Base-by-base conservation (phyloP, 78 protist genomes). In the Tieghemostelium lacteum region DNA sequence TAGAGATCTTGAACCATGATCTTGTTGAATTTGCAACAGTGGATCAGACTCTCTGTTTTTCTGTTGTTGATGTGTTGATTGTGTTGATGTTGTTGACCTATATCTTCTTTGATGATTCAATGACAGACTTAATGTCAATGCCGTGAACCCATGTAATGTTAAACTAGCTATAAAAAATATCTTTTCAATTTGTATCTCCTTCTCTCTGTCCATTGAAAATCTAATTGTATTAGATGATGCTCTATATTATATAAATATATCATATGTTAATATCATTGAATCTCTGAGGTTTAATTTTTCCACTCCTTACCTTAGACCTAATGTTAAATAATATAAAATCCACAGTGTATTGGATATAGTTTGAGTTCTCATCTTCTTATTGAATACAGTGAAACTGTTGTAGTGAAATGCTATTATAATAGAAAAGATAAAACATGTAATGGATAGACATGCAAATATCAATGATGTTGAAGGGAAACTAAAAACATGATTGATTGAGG, bases 31-130 rank as follows among this genome's bases (percentile, higher is more conserved):
- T 45, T 71, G 77, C 14, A 71, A 33, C 8, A 83, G 45, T 2
- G 91, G 91, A 39, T 83, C 91, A 33, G 64, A 16, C 36, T 83
- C 91, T 58, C 65, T 66, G 62, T 70, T 34, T 17, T 70, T 69
- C 5, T 6, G 4, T 31, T 70, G 55, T 6, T 6, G 10, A 45
- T 6, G 10, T n/a, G n/a, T n/a, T 31, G 36, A 36, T 66, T 78
- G 72, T 45, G 60, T 71, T 33, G 58, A 62, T 55, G 88, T 66
- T 16, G 76, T 49, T 26, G 91, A 83, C 69, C 91, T 66, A 24
- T 83, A 83, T 69, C 73, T 66, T 29, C 91, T 57, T 60, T 83
- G 91, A 69, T 83, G 91, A n/a, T 83, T 83, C 70, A 83, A 69
- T 54, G 91, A 73, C 33, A 83, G 36, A 33, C 65, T 60, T 5